Evolutionary conservation across 768 basidiomycete genomes (phyloP), one percentile per base, ranked within the genome.

Genomic region (Lactarius pseudohatsudake): DNA sequence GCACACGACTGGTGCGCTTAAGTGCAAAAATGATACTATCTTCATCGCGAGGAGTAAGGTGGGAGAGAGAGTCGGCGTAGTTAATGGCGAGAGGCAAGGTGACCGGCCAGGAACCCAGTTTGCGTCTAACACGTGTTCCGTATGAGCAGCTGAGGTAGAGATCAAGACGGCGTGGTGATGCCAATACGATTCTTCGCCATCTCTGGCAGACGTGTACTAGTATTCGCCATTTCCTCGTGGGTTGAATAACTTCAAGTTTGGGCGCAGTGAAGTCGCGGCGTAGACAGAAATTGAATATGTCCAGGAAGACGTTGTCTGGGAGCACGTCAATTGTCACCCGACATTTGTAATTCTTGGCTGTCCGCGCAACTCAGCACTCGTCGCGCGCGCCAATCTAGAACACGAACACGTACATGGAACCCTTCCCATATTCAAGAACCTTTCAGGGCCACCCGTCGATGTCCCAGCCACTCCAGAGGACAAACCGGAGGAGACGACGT

Each of bases 61-160:
- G 10, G 4, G 30, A 30, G 22, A 3, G 10, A 0, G 9, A 3
- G 8, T 1, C 0, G n/a, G n/a, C 0, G 45, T 22, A 47, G 45
- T 47, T 10, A 22, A 47, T 3, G 45, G 45, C 7, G 45, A 47
- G 45, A 47, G 45, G 45, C 10, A 47, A 22, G 10, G 45, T 22
- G 10, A 13, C 45, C 13, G 45, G 45, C 45, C 45, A 47, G 45
- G 22, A 47, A 11, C 3, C n/a, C 11, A 47, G 45, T 22, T 47
- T 22, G 0, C 10, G 7, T 9, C n/a, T 47, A 20, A 47, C 45
- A 47, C 8, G 45, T 4, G 4, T 47, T 47, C 10, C 9, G 9
- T 47, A 0, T 11, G 45, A 47, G 45, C 45, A 47, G n/a, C 3
- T 22, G 7, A 47, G 45, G 10, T 10, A 0, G 8, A 47, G 45